A percentile compares a stretch with the other conserved stretches of the same genome.
These are phyloP conservation scores for Lindgomyces ingoldianus DNA, from an alignment of 495 filamentous ascomycete genomes.

Conservation along the genomic window DNA sequence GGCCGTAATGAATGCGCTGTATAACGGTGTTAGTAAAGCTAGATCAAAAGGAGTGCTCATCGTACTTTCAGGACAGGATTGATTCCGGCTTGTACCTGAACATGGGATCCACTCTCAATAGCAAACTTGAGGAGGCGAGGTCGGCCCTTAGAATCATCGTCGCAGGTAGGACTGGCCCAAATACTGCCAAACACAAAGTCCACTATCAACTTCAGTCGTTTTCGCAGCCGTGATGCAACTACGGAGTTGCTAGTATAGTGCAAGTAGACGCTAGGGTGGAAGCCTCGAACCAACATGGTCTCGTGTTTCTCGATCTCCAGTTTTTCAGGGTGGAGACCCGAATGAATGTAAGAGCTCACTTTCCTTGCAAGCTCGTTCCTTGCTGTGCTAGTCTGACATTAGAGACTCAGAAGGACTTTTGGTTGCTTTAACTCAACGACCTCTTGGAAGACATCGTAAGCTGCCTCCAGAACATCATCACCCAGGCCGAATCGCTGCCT, in stretches of 20 bases:
- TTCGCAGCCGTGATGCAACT: neutral
- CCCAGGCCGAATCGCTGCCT: neutral
- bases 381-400: neutral
- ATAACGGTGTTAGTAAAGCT: neutral
- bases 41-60: neutral
- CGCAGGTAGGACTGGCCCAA: neutral
- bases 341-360: neutral
- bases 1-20: neutral
- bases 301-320: neutral
- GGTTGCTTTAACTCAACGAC: neutral
- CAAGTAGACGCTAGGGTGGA: neutral
- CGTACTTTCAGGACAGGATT: neutral
- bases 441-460: neutral
- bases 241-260: neutral
- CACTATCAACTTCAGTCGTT: neutral
- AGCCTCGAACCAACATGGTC: neutral
- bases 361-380: neutral
- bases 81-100: neutral
- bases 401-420: neutral
- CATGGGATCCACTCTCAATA: neutral
- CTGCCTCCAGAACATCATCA: neutral
- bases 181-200: neutral
- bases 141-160: neutral
- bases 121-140: neutral
- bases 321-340: neutral